These are phyloP conservation scores for Cadophora sp. DNA, from an alignment of 2,329 filamentous ascomycete species.

Conservation along the genomic window DNA sequence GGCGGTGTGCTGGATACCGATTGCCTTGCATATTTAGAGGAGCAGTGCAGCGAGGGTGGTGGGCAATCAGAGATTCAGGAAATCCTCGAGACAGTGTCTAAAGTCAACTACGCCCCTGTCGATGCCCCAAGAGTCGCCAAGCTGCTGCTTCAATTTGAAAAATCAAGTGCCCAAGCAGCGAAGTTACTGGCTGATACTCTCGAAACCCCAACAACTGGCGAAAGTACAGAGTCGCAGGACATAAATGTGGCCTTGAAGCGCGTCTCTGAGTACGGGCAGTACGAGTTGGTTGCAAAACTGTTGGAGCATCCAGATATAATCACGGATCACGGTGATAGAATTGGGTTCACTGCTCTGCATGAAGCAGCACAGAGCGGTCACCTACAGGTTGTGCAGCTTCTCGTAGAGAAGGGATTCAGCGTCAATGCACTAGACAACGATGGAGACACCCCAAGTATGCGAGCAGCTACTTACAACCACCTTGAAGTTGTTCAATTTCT, in stretches of 20 bases:
- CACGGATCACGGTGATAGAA: background rate
- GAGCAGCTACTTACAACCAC: too few species aligned
- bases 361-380: conserved; percentile 1
- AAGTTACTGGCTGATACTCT: background rate
- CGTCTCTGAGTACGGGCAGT: background rate
- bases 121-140: background rate
- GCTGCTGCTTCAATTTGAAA: background rate
- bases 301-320: background rate
- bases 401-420: background rate
- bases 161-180: background rate
- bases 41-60: too few species aligned
- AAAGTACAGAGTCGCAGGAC: background rate
- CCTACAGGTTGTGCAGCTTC: background rate
- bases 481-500: too few species aligned
- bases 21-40: too few species aligned
- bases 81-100: too few species aligned
- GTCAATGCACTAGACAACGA: too few species aligned
- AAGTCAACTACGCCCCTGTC: too few species aligned
- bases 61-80: too few species aligned
- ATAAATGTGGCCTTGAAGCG: background rate
- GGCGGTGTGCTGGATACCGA: too few species aligned
- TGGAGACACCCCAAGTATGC: too few species aligned
- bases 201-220: background rate
- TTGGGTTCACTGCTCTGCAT: background rate
- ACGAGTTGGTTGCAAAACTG: background rate